phyloP scores from a whole-genome alignment of 2,329 filamentous ascomycete species.

The Cucurbitaria berberidis region DNA sequence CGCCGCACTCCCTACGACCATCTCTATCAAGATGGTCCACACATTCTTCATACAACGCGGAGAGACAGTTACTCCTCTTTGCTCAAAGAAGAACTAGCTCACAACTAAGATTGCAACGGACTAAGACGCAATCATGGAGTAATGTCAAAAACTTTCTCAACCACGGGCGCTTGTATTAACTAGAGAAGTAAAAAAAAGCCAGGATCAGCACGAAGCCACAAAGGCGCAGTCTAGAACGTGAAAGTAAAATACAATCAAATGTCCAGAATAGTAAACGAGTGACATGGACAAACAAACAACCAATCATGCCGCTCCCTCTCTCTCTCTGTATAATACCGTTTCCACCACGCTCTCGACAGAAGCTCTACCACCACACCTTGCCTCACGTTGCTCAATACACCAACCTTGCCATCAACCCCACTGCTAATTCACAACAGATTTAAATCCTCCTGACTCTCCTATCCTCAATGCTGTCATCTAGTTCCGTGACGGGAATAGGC shows the following conservation, averaged over 20 bases:
- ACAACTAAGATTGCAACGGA: no score
- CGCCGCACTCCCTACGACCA: background rate
- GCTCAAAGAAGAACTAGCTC: no score
- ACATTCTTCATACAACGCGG: no score
- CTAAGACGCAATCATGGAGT: no score
- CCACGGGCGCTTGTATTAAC: background rate
- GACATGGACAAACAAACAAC: slow-evolving; percentile 20
- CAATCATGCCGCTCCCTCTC: background rate
- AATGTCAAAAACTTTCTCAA: no score
- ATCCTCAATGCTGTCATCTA: slow-evolving; percentile 1
- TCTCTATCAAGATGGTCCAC: no score
- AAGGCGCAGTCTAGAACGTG: background rate
- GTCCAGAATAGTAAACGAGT: slow-evolving; percentile 25
- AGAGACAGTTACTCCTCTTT: no score
- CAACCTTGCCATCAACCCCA: background rate
- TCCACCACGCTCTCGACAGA: background rate
- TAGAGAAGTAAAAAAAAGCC: background rate
- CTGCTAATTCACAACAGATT: background rate
- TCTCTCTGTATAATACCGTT: no score
- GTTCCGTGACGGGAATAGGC: slow-evolving; percentile 3
- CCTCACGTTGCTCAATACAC: background rate
- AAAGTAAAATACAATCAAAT: slow-evolving; percentile 1
- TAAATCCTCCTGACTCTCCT: background rate
- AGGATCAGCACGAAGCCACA: slow-evolving; percentile 2
- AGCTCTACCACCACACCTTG: background rate